Base-by-base conservation (phyloP, 2,329 filamentous ascomycete genomes). In the Zymoseptoria crescenta region DNA sequence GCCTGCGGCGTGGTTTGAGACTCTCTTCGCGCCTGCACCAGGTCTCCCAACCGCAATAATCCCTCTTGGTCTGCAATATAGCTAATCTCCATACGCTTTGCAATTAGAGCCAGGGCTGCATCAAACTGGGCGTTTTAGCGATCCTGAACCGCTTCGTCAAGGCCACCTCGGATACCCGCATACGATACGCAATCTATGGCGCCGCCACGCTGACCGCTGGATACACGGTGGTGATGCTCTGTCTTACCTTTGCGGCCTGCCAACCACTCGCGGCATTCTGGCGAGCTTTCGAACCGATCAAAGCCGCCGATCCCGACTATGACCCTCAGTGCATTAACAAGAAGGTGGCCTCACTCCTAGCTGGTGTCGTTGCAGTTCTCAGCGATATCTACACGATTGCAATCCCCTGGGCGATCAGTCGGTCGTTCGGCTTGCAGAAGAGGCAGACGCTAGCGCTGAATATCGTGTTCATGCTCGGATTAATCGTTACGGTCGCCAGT, bases 371-470 rank as follows among this genome's bases (percentile, higher is more conserved):
- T 59, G 74, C 74, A 56, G 70, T 72, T 3, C n/a, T 75, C 2
- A 73, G 74, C 51, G 76, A 79, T 55, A 63, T 77, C 8, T 67
- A 77, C 59, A 71, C 76, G 1, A 74, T 74, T 52, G 62, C 68
- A 1, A 63, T 80, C 21, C 78, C 78, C 0, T 67, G 76, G 9
- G 70, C 79, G 21, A 72, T 80, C 28, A 74, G 79, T 6, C 72
- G 74, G 69, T 74, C 76, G 19, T 68, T 80, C 4, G 71, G 74
- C 28, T 72, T 80, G 48, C 71, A 75, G 3, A 65, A 58, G 16
- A 68, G 71, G 19, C 77, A 80, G 63, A 79, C 77, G 65, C 58
- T 77, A 27, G 76, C 73, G 0, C 64, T 78, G 4, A 75, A 77
- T 49, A 74, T 76, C 51, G 73, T 80, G 52, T 71, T 70, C 55